These are phyloP conservation scores for Hypholoma fasciculare DNA, from an alignment of 768 basidiomycete genomes.

Conservation along the genomic window DNA sequence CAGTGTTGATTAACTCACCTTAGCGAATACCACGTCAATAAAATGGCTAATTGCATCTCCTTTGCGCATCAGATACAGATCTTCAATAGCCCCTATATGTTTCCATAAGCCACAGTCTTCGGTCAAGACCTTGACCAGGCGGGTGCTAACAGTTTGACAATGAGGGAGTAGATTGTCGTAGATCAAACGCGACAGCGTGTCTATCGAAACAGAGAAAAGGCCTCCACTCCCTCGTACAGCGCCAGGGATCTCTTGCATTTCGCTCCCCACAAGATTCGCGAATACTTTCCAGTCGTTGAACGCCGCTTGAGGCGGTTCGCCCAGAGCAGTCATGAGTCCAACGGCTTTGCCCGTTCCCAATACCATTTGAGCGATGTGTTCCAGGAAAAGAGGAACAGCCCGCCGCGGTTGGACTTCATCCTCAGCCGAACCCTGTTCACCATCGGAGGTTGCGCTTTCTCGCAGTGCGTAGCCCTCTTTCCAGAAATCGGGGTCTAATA, in stretches of 20 bases:
- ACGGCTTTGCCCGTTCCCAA: constrained; percentile 75
- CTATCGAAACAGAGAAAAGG: constrained; percentile 55
- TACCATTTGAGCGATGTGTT: constrained; percentile 55
- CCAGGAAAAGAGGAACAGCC: constrained; percentile 61
- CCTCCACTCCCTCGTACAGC: constrained; percentile 10
- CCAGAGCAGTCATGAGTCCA: constrained; percentile 70
- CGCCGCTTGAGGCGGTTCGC: constrained; percentile 26
- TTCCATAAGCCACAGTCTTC: constrained; percentile 66
- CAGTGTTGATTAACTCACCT: constrained; percentile 41
- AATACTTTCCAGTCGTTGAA: constrained; percentile 44
- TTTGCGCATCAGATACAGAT: constrained; percentile 70
- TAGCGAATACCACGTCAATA: constrained; percentile 69
- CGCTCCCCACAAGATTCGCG: constrained; percentile 34
- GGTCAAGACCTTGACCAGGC: constrained; percentile 56
- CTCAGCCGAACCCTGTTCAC: constrained; percentile 22
- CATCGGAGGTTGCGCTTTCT: constrained; percentile 27
- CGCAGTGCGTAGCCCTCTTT: constrained; percentile 65
- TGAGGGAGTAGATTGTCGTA: constrained; percentile 61
- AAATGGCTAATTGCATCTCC: constrained; percentile 81
- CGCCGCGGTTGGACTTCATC: constrained; percentile 20
- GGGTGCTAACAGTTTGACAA: constrained; percentile 50
- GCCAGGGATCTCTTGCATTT: constrained; percentile 8
- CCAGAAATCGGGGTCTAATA: constrained; percentile 81
- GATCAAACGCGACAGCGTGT: constrained; percentile 61
- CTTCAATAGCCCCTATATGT: constrained; percentile 66